Evolutionary conservation across 352 stramenopile genomes (phyloP), one percentile per base, ranked within the genome.

Genomic region (Phytopythium delawarense): DNA sequence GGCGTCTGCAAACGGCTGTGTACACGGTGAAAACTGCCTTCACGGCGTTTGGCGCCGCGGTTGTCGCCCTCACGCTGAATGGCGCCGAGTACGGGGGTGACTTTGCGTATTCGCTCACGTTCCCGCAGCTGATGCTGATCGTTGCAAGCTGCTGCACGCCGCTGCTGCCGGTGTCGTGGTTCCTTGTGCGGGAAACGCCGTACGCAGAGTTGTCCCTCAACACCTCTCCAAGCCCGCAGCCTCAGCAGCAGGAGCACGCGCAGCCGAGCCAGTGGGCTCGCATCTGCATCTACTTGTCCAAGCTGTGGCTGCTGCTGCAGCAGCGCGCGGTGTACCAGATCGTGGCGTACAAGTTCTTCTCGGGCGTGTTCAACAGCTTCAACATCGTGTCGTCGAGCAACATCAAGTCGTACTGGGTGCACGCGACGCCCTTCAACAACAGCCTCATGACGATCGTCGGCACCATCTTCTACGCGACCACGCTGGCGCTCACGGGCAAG

Each of bases 301-400:
- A 66, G 16, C 82, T 88, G 40, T 88, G 79, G 79, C 59, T 51
- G 0, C 37, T 85, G 34, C 57, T 88, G 9, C 74, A 87, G 54
- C 66, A 78, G 62, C 73, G 78, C 11, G 72, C 75, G 0, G 74
- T 88, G 28, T 84, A 84, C 63, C 76, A 88, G 63, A 74, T 89
- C 45, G 74, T 74, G 39, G 70, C 70, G 28, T 88, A 84, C 65
- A 83, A 84, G 51, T 88, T 89, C 54, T 77, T 87, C 64, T 79
- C 75, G 2, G 71, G 65, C 4, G 70, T 86, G 9, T 87, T 87
- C 65, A 80, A 82, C 52, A 76, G 59, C 53, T 82, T 89, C 66
- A 87, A 81, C 59, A 81, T 78, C 25, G 76, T 81, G 20, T 70
- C 74, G 20, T 75, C 66, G 4, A 77, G 71, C 54, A 76, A 76